Evolutionary conservation across 345 rosid species (phyloP).

Genomic region (Gossypium thurberi): DNA sequence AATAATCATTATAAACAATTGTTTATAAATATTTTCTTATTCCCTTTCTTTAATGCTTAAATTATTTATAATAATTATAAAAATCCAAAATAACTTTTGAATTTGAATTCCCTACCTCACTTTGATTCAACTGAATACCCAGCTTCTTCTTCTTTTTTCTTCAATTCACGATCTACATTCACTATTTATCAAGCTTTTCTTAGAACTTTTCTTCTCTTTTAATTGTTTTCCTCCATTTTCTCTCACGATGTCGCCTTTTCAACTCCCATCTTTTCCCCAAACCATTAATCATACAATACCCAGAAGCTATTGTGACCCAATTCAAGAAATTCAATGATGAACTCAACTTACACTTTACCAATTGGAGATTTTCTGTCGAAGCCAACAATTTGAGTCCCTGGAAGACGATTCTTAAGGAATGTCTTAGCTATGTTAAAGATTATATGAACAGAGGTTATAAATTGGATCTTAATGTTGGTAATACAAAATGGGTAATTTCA

Average conservation of each 20-base stretch:
- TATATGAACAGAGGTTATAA: conserved; percentile 56
- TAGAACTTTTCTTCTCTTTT: conserved; percentile 29
- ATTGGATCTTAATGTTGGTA: conserved; percentile 35
- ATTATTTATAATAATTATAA: too few species aligned
- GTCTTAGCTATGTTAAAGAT: conserved; percentile 56
- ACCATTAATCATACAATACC: conserved; percentile 55
- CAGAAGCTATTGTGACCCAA: conserved; percentile 27
- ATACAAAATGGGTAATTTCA: conserved; percentile 8
- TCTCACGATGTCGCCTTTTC: conserved; percentile 28
- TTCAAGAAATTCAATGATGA: conserved; percentile 34
- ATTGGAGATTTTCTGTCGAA: conserved; percentile 86
- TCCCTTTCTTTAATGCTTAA: too few species aligned
- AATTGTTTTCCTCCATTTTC: conserved; percentile 27
- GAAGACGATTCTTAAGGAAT: conserved; percentile 62
- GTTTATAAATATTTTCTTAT: too few species aligned
- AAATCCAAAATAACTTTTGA: too few species aligned
- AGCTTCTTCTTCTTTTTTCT: background rate
- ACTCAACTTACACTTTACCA: conserved; percentile 49
- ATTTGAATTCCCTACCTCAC: background rate
- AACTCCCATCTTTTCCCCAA: conserved; percentile 37
- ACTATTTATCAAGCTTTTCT: conserved; percentile 26
- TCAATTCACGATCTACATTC: background rate
- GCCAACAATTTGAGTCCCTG: conserved; percentile 72
- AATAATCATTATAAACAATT: too few species aligned
- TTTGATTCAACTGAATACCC: background rate